Evolutionary conservation across 2,329 filamentous ascomycete genomes (phyloP).

Genomic region (Monosporascus sp.): DNA sequence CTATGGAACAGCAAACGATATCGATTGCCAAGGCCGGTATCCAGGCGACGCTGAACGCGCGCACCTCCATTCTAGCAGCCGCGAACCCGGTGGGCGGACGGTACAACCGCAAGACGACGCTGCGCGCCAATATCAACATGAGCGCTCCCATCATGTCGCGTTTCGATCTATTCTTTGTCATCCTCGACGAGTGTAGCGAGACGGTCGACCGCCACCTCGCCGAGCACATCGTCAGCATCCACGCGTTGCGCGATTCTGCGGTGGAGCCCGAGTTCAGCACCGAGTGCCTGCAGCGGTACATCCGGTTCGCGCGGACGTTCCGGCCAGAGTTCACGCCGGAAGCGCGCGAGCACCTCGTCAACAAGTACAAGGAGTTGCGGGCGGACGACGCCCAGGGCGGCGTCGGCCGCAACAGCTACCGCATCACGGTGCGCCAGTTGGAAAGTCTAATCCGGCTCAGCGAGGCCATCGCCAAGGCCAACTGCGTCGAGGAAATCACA

Average conservation of each 20-base stretch:
- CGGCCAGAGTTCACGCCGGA: slow-evolving; percentile 86
- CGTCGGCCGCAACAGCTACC: slow-evolving; percentile 89
- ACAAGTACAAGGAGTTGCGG: slow-evolving; percentile 92
- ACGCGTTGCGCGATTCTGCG: slow-evolving; percentile 87
- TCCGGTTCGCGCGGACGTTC: slow-evolving; percentile 93
- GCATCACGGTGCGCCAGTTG: slow-evolving; percentile 93
- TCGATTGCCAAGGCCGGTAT: slow-evolving; percentile 98
- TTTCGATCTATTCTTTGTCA: slow-evolving; percentile 98
- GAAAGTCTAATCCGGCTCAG: slow-evolving; percentile 93
- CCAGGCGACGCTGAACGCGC: slow-evolving; percentile 92
- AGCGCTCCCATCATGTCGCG: slow-evolving; percentile 98
- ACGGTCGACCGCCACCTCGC: slow-evolving; percentile 84
- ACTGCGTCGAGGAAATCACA: slow-evolving; percentile 87
- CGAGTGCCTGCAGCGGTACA: slow-evolving; percentile 93
- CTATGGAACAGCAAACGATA: slow-evolving; percentile 99
- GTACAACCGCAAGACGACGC: slow-evolving; percentile 94
- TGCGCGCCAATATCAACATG: slow-evolving; percentile 97
- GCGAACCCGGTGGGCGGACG: slow-evolving; percentile 93
- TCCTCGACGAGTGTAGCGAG: slow-evolving; percentile 96
- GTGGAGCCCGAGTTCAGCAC: slow-evolving; percentile 92
- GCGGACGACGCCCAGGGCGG: slow-evolving; percentile 92
- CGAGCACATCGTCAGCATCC: slow-evolving; percentile 89
- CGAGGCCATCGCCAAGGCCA: slow-evolving; percentile 97
- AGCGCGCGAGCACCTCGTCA: slow-evolving; percentile 78
- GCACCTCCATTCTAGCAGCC: slow-evolving; percentile 90